These are phyloP conservation scores for Suillus placidus DNA, from an alignment of 768 basidiomycete genomes.

Conservation along the genomic window DNA sequence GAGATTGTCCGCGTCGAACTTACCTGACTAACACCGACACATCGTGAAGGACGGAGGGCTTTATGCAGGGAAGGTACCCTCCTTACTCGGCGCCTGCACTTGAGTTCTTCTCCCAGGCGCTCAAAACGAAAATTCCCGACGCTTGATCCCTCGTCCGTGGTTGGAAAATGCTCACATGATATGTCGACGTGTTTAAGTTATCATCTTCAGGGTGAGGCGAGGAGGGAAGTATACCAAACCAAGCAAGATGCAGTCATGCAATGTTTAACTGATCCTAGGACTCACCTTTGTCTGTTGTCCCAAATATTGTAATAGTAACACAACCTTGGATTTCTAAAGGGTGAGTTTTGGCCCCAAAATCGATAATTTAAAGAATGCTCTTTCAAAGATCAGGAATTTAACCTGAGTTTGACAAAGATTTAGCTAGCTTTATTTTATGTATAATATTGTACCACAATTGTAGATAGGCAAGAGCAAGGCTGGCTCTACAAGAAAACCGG, in stretches of 20 bases:
- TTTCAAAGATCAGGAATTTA: neutral
- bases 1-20: neutral
- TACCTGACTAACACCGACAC: neutral
- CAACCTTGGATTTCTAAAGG: too few species aligned
- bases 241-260: neutral
- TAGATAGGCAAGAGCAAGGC: too few species aligned
- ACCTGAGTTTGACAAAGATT: too few species aligned
- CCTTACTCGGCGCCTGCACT: slow-evolving; percentile 44
- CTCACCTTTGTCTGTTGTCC: neutral
- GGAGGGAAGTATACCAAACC: neutral
- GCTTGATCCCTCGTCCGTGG: neutral
- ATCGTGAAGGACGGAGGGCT: slow-evolving; percentile 47
- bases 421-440: too few species aligned
- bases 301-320: neutral
- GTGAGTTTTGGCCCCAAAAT: neutral
- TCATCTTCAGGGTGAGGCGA: neutral
- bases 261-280: neutral
- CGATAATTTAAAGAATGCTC: neutral
- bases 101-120: neutral
- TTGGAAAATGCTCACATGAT: neutral
- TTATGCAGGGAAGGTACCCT: slow-evolving; percentile 59
- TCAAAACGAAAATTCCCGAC: neutral
- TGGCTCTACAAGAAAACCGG: too few species aligned
- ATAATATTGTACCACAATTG: too few species aligned
- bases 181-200: neutral